Conservation (phyloP, 768 basidiomycete genomes). For the Ramaria rubella region DNA sequence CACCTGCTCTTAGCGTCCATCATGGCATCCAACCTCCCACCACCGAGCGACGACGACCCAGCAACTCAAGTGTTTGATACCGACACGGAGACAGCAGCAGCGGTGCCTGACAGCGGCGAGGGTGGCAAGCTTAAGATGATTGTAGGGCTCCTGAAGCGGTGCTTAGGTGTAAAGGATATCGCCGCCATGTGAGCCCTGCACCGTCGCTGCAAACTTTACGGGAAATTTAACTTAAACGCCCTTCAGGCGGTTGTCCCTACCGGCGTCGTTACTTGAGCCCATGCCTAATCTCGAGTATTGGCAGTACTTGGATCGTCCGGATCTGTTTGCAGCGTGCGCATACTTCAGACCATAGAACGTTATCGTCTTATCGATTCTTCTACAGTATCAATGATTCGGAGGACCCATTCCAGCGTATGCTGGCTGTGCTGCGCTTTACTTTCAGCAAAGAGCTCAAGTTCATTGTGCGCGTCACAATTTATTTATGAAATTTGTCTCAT, state of each 20-base stretch:
- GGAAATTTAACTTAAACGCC: neutral
- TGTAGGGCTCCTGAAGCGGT: slow-evolving; percentile 83
- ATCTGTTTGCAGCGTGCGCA: slow-evolving; percentile 84
- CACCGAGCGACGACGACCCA: slow-evolving; percentile 20
- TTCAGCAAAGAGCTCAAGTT: slow-evolving; percentile 95
- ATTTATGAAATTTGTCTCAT: neutral
- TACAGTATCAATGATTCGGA: slow-evolving; percentile 84
- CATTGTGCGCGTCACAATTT: slow-evolving; percentile 45
- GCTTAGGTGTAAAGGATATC: slow-evolving; percentile 89
- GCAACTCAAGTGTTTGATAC: slow-evolving; percentile 37
- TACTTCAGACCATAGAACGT: neutral
- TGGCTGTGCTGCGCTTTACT: slow-evolving; percentile 81
- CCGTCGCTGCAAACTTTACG: slow-evolving; percentile 4
- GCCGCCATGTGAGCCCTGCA: slow-evolving; percentile 72
- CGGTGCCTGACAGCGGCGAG: slow-evolving; percentile 67
- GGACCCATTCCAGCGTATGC: slow-evolving; percentile 91
- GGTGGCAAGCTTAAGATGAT: slow-evolving; percentile 94
- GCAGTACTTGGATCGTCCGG: slow-evolving; percentile 88
- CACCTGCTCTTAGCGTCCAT: neutral
- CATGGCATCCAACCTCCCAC: slow-evolving; percentile 3
- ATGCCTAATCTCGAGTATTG: slow-evolving; percentile 96
- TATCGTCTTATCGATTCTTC: neutral
- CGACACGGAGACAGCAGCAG: slow-evolving; percentile 50
- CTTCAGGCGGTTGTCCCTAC: slow-evolving; percentile 80
- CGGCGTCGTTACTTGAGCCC: slow-evolving; percentile 89